Conservation (phyloP, 1,284 basidiomycete species). For the Tilletia caries region DNA sequence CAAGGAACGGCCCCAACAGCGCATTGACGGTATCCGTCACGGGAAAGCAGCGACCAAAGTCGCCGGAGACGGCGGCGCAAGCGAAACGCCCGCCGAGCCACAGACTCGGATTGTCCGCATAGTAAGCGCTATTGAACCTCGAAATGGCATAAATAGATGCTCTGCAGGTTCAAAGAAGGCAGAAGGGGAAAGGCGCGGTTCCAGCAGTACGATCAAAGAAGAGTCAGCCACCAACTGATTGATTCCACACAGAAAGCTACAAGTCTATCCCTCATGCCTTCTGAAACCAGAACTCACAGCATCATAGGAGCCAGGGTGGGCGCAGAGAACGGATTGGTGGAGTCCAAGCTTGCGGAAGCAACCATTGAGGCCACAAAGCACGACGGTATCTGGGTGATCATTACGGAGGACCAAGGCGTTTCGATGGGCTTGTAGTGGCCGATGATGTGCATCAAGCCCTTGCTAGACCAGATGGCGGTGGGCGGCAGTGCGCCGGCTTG, state of each 20-base stretch:
- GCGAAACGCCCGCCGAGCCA: background rate
- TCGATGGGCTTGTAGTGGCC: background rate
- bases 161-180: background rate
- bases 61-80: slow-evolving; percentile 4
- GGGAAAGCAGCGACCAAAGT: background rate
- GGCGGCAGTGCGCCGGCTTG: background rate
- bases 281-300: background rate
- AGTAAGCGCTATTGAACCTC: background rate
- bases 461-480: background rate
- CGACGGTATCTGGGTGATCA: background rate
- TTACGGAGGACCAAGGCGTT: background rate
- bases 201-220: too few species aligned
- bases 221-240: too few species aligned
- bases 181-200: too few species aligned
- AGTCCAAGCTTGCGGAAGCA: background rate
- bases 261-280: background rate
- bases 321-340: background rate
- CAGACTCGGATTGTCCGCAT: background rate
- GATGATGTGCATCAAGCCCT: background rate
- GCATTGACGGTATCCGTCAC: background rate
- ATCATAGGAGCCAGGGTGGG: background rate
- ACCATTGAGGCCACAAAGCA: background rate
- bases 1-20: background rate
- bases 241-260: too few species aligned
- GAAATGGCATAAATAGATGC: background rate